Base-by-base conservation (phyloP, 192 early-diverging fungal species). In the Allomyces macrogynus region DNA sequence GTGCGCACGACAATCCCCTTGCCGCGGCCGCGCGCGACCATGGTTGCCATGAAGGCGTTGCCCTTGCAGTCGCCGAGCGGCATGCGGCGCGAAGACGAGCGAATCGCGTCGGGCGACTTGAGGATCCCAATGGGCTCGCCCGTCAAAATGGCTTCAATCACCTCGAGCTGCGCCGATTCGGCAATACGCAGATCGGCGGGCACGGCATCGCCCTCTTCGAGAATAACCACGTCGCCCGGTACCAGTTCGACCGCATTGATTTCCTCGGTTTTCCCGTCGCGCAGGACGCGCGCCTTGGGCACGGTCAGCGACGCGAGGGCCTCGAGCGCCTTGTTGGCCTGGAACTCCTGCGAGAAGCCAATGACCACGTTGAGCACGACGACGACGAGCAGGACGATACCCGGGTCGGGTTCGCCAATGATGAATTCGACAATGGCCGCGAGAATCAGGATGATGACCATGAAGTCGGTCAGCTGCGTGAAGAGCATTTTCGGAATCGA, bases 1-100 rank as follows among this genome's bases (percentile, higher is more conserved):
- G 89, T 93, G 64, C 92, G 80, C 23, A 93, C 91, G 14, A 96
- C 95, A 61, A 98, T 80, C 24, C 91, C 95, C 62, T 89, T 89
- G 16, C 84, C 93, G 32, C 95, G 85, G 25, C 95, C 95, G 24
- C 86, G 83, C 40, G 90, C 81, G 24, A 96, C 90, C 8, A 89
- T 77, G 3, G 93, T 98, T 11, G 91, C 86, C 93, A 95, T 96
- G 72, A 98, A 98, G 9, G 90, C 91, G 70, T 90, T 95, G 60
- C 93, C 89, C 71, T 88, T 92, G 73, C 95, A 96, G 64, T 98
- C 95, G 63, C 86, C 89, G 9, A 97, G 75, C 0, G 94, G 84
- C 42, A 81, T 67, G 42, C 85, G 49, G 8, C 49, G 49, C 16
- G 49, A 81, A 20, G 74, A 77, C 62, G 87, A 81, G 54, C 81